Base-by-base conservation (phyloP, 805 yeast species). In the Spathaspora arborariae region DNA sequence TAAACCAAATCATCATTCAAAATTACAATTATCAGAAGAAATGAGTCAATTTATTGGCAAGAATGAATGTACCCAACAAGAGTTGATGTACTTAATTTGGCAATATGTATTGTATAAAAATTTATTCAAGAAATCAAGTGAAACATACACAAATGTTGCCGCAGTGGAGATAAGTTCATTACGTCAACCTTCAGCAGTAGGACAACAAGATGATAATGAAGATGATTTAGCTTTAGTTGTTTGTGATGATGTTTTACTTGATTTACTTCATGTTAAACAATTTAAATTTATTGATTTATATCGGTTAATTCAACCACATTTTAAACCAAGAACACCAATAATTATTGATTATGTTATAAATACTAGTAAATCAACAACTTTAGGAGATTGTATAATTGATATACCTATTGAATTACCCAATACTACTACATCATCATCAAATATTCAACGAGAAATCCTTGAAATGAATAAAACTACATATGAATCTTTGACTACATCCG, bases 311-410 rank as follows among this genome's bases (percentile, higher is more conserved):
- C 76, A 80, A 16, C 82, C 80, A 5, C 83, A 80, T 52, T 88
- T 91, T 59, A 68, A 86, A 48, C 97, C 96, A 15, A 71, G 88
- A 11, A 85, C 84, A 49, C 98, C 99, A 20, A 81, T 94, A 30
- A 78, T 76, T 35, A 56, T 94, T 16, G 85, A 84, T 50, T 91
- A 89, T 65, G 81, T 80, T 42, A 78, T 94, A 30, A 78, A 82
- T 57, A 91, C 95, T 1, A 85, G 85, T 48, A 80, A 77, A 52
- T 86, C 90, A 34, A 74, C 88, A 2, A 88, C 92, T 2, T 70
- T 87, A 48, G 96, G 97, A 21, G 95, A 88, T 37, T 70, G 81
- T 2, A 85, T 86, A 5, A 73, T 85, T 48, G 99, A 94, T 60
- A 73, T 94, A 42, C 77, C 76, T 1, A 57, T 72, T 33, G 74